Conservation (phyloP, 116 monocot species). For the Posidonia oceanica region DNA sequence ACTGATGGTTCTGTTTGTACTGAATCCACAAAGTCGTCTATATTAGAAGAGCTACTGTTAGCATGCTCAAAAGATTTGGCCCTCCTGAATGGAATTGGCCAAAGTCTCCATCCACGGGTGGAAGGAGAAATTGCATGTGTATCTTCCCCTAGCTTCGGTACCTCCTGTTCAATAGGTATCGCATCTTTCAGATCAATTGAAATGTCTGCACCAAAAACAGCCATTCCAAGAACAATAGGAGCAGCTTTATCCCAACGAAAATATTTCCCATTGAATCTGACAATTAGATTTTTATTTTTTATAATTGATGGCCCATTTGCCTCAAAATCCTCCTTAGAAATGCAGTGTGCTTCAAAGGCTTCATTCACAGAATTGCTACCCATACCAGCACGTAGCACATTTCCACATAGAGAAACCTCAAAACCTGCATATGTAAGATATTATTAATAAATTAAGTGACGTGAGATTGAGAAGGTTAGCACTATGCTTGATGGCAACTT, state of each 20-base stretch:
- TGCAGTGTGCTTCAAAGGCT: constrained; percentile 54
- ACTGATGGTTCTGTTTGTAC: constrained; percentile 27
- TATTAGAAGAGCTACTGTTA: constrained; percentile 38
- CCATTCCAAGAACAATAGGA: constrained; percentile 63
- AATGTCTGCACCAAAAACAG: constrained; percentile 53
- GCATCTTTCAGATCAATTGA: constrained; percentile 36
- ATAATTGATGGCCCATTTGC: constrained; percentile 51
- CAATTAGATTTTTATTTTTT: constrained; percentile 64
- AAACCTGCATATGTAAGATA: constrained; percentile 33
- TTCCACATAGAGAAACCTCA: constrained; percentile 80
- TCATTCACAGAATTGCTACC: constrained; percentile 49
- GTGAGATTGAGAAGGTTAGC: background rate
- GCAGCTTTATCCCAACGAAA: constrained; percentile 62
- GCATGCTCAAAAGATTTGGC: constrained; percentile 41
- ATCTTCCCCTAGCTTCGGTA: constrained; percentile 25
- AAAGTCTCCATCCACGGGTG: constrained; percentile 69
- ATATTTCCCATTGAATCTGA: constrained; percentile 55
- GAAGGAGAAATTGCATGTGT: constrained; percentile 26
- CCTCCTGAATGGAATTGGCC: constrained; percentile 78
- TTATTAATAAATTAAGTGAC: background rate
- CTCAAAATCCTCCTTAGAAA: constrained; percentile 55
- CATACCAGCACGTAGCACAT: constrained; percentile 60
- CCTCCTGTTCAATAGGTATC: constrained; percentile 40
- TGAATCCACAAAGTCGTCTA: constrained; percentile 60
- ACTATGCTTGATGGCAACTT: background rate